Base-by-base conservation (phyloP, 2,329 filamentous ascomycete species). In the Claviceps quebecensis region DNA sequence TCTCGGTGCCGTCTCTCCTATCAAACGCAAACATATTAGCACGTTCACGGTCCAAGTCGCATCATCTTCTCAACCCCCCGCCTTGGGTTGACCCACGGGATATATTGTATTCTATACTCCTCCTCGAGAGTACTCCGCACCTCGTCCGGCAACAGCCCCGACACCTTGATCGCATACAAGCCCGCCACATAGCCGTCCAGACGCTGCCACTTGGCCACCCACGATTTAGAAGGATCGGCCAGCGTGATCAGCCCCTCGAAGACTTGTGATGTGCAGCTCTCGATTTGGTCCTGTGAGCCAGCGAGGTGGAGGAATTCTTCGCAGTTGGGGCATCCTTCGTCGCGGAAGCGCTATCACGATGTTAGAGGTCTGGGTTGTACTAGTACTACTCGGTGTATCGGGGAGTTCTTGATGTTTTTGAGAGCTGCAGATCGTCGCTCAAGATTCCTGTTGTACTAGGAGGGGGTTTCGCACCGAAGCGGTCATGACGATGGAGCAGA, bases 181-280 rank as follows among this genome's bases (percentile, higher is more conserved):
- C 93, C 93, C 16, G 81, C 79, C 49, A 93, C 84, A 67, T 95
- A 97, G 51, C 80, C 81, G 65, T 96, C 87, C 54, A 98, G 71
- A 8, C 93, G 80, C 74, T 97, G 89, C 85, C 90, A 97, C 65
- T 87, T 87, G n/a, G 91, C 90, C 47, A 97, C 87, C 93, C 93
- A 98, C 62, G 87, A 94, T 58, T 76, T 79, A 44, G 72, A 71
- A n/a, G 90, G 90, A 65, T 96, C 84, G 47, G 84, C 81, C 39
- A 97, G 77, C 41, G 87, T 81, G 65, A 97, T 87, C 57, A 96
- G 71, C 47, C 93, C 93, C 67, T 98, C 93, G 65, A 93, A 98
- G 57, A 97, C 90, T 63, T 91, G 87, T 14, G 88, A 95, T 19
- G 93, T 98, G 77, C 90, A 96, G 71, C 89, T 87, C 64, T 87